phyloP scores from a whole-genome alignment of 2,329 filamentous ascomycete species.

The Exophiala alcalophila region DNA sequence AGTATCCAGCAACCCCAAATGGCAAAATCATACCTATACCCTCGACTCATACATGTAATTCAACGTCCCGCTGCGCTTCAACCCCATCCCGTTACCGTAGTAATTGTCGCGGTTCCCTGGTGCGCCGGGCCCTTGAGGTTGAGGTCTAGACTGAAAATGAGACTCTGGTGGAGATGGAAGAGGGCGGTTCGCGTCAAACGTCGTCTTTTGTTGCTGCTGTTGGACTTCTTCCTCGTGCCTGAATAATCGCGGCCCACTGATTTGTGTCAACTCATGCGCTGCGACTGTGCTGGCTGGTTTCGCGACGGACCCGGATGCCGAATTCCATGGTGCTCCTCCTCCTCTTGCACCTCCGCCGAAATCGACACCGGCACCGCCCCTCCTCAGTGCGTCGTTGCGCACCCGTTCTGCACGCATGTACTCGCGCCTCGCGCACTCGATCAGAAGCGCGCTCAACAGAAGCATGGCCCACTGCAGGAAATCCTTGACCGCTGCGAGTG shows the following conservation, averaged over 20 bases:
- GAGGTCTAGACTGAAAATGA: not conserved
- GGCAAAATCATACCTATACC: too few species aligned
- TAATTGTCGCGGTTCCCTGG: slow-evolving; percentile 20
- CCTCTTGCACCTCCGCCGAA: slow-evolving; percentile 16
- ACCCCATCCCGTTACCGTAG: slow-evolving; percentile 21
- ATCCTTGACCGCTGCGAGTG: slow-evolving; percentile 38
- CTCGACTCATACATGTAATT: slow-evolving; percentile 27
- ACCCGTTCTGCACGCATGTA: slow-evolving; percentile 17
- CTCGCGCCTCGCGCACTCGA: slow-evolving; percentile 25
- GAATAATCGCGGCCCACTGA: slow-evolving; percentile 18
- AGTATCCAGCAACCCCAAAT: too few species aligned
- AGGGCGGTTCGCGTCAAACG: not conserved
- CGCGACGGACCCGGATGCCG: too few species aligned
- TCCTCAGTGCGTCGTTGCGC: slow-evolving; percentile 8
- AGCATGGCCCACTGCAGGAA: slow-evolving; percentile 25
- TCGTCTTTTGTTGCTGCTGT: slow-evolving; percentile 4
- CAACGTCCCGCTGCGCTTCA: slow-evolving; percentile 21
- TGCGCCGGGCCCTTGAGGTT: slow-evolving; percentile 7
- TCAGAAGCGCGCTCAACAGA: slow-evolving; percentile 9
- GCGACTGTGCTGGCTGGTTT: too few species aligned
- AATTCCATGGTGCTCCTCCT: not conserved
- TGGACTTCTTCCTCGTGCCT: slow-evolving; percentile 6
- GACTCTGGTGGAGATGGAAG: slow-evolving; percentile 2
- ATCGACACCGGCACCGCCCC: slow-evolving; percentile 16
- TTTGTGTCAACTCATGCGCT: slow-evolving; percentile 10